phyloP scores from a whole-genome alignment of 805 yeast genomes.

The Dipodascopsis tothii region DNA sequence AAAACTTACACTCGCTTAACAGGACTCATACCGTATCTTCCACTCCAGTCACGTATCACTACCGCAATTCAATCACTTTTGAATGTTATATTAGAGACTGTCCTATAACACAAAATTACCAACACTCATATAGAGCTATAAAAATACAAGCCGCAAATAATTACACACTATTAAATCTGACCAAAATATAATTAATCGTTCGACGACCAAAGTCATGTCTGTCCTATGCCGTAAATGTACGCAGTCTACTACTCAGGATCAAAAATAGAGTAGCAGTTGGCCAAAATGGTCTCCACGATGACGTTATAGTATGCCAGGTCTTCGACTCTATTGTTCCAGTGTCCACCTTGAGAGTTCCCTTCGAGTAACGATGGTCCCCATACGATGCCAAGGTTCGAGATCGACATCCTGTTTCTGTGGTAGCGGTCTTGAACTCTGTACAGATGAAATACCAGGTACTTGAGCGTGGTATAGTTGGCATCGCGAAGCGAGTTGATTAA shows the following conservation, averaged over 20 bases:
- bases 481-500: conserved; percentile 86
- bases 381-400: conserved; percentile 72
- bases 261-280: conserved; percentile 75
- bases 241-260: conserved; percentile 44
- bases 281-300: conserved; percentile 75
- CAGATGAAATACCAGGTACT: conserved; percentile 79
- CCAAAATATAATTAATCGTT: no score
- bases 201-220: no score
- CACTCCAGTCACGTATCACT: no score
- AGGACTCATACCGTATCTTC: background rate
- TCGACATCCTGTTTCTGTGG: conserved; percentile 68
- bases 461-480: conserved; percentile 85
- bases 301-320: conserved; percentile 70
- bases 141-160: background rate
- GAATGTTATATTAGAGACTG: no score
- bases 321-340: background rate
- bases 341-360: conserved; percentile 52
- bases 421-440: conserved; percentile 61
- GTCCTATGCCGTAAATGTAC: no score
- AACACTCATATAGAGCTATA: background rate
- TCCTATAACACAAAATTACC: no score
- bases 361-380: conserved; percentile 91
- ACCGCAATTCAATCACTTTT: no score
- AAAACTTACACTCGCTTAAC: no score
- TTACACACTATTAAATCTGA: background rate